Base-by-base conservation (phyloP, 1,284 basidiomycete genomes). In the Vanrija sp. region DNA sequence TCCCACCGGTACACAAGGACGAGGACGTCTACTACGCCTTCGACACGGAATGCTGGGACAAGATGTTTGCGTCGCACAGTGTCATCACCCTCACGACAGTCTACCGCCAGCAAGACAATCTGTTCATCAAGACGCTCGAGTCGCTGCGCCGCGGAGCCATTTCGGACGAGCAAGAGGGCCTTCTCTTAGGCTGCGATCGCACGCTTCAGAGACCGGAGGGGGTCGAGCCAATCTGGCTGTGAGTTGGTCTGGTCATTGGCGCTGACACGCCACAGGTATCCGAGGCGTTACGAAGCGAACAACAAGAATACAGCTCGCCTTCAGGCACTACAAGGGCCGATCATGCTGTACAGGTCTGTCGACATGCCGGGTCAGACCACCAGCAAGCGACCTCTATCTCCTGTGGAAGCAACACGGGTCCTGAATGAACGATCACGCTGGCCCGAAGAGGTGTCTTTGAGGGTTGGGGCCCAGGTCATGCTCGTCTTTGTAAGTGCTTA, bases 1-100 rank as follows among this genome's bases (percentile, higher is more conserved):
- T 98, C 6, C 94, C 95, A 1, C 94, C 95, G 0, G 91, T 98
- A 6, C 57, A 43, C 80, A 47, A 83, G 84, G 28, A 85, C 91
- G 62, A 80, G 76, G 52, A 79, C 83, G 16, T 25, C 9, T 34
- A 49, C 26, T 73, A 66, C 43, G 68, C 66, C 0, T 73, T 73
- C 46, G 66, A 73, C 34, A 63, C 70, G 1, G 42, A 54, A 5
- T 63, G 49, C 21, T 73, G 72, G 72, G 34, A 52, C 16, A 26
- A 43, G 14, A 28, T 65, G 0, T 63, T 72, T 29, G 53, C 61
- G 0, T 43, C 43, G 9, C 38, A 51, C 5, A 66, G 67, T 49
- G 61, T 67, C 40, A 45, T 57, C 18, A 50, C 63, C 15, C 61
- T 98, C 5, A 89, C 86, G 0, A 86, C 88, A 62, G 93, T 97